Evolutionary conservation across 306 rosid species (phyloP), one percentile per base, ranked within the genome.

Genomic region (Corylus heterophylla): DNA sequence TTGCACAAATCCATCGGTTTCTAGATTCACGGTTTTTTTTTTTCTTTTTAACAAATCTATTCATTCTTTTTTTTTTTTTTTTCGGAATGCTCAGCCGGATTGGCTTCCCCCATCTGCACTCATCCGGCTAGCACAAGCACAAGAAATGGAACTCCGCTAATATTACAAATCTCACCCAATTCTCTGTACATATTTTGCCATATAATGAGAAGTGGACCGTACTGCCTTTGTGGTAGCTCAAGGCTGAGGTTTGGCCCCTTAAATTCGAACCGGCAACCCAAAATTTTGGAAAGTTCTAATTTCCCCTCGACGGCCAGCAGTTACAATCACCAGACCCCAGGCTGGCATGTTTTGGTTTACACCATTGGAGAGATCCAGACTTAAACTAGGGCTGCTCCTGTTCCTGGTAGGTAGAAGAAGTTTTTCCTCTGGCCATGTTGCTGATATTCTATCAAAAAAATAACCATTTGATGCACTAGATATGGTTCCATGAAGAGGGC

Each of bases 281-380:
- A 96, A 96, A 88, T 96, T 96, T 75, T 91, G 99, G 88, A 89
- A 96, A 69, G 97, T 90, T 89, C 90, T 80, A 80, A 96, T 93
- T 77, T 96, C 97, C 51, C 99, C 99, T 74, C 94, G 82, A 68
- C 90, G 94, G 69, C 98, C 94, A 3, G 99, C 99, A 54, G 97
- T 90, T 70, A 96, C 98, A 76, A 96, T 88, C 93, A 96, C 99
- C 93, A 96, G 77, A 59, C 98, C 97, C 99, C 97, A 96, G 48
- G 94, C 97, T 50, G 98, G 69, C 89, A 79, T 80, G 86, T 90
- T 90, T 55, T 85, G 88, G 80, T 83, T 79, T 52, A 81, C 74
- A 76, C 90, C 96, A 16, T 78, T 83, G 48, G 86, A 82, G 82
- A 86, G 64, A 82, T 95, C 97, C 79, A 84, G 37, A 54, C 97